phyloP scores from a whole-genome alignment of 2,329 filamentous ascomycete genomes.

The Neurospora crassa region DNA sequence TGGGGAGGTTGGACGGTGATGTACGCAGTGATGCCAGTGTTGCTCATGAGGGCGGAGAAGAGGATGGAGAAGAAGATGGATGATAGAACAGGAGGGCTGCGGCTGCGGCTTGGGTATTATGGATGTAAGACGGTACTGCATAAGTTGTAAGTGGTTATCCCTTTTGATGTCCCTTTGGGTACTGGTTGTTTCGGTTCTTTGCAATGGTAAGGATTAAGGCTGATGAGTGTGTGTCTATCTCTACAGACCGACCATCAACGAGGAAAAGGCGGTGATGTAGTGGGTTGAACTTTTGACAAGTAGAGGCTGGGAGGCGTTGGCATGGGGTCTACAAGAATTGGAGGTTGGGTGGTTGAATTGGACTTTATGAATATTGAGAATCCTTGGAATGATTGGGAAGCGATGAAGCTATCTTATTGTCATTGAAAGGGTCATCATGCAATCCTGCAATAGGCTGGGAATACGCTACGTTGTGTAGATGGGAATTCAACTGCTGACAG shows the following conservation, averaged over 20 bases:
- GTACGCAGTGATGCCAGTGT: slow-evolving; percentile 19
- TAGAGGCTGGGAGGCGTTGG: background rate
- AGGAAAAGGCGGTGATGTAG: background rate
- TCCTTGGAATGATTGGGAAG: background rate
- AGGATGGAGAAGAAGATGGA: slow-evolving; percentile 22
- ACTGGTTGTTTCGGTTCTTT: background rate
- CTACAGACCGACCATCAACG: background rate
- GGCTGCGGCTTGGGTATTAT: background rate
- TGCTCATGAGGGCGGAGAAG: slow-evolving; percentile 22
- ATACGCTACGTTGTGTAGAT: background rate
- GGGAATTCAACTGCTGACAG: background rate
- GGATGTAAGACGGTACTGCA: slow-evolving; percentile 2
- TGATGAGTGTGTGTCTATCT: background rate
- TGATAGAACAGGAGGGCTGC: background rate
- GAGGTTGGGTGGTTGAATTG: background rate
- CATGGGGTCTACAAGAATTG: background rate
- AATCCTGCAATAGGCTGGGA: background rate
- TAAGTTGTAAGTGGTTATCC: slow-evolving; percentile 2
- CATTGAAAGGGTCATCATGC: background rate
- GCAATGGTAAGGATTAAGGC: background rate
- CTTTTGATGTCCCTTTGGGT: background rate
- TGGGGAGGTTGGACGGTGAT: slow-evolving; percentile 7
- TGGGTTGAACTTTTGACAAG: no score
- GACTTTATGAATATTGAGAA: background rate
- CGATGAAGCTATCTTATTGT: background rate